phyloP scores from a whole-genome alignment of 2,329 filamentous ascomycete genomes.

The Claviceps cyperi region DNA sequence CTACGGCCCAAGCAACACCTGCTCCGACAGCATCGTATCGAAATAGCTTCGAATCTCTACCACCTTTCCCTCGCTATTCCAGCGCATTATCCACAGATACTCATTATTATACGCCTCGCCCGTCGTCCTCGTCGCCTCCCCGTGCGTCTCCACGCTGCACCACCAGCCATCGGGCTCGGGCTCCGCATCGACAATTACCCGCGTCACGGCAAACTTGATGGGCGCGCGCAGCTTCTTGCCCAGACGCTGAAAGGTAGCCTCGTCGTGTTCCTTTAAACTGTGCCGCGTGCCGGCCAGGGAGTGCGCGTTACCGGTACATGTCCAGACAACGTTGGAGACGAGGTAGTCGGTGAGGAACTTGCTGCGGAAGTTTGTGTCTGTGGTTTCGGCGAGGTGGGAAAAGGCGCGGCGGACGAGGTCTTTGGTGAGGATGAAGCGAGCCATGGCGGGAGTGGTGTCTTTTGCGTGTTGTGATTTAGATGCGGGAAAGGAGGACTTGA shows the following conservation, averaged over 20 bases:
- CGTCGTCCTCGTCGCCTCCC: constrained; percentile 9
- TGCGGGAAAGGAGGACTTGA: background rate
- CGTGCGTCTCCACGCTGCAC: constrained; percentile 11
- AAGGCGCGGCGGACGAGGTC: constrained; percentile 9
- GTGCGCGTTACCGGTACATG: constrained; percentile 12
- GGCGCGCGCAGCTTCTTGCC: constrained; percentile 9
- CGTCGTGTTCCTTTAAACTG: constrained; percentile 8
- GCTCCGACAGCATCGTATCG: constrained; percentile 10
- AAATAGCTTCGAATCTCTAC: constrained; percentile 13
- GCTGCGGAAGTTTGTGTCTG: constrained; percentile 6
- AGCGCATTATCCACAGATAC: constrained; percentile 13
- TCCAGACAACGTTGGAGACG: constrained; percentile 11
- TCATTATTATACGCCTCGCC: constrained; percentile 13
- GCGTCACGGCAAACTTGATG: constrained; percentile 10
- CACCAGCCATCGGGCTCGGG: constrained; percentile 10
- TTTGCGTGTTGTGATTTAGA: background rate
- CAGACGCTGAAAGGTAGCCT: constrained; percentile 10
- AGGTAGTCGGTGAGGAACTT: constrained; percentile 10
- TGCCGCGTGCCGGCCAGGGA: constrained; percentile 11
- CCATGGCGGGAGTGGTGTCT: background rate
- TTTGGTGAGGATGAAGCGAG: constrained; percentile 12
- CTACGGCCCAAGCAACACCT: constrained; percentile 3
- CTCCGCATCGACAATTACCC: constrained; percentile 12
- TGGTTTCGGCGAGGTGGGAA: constrained; percentile 9
- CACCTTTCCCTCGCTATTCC: constrained; percentile 11